Base-by-base conservation (phyloP, 306 rosid species). In the Prunus salicina region DNA sequence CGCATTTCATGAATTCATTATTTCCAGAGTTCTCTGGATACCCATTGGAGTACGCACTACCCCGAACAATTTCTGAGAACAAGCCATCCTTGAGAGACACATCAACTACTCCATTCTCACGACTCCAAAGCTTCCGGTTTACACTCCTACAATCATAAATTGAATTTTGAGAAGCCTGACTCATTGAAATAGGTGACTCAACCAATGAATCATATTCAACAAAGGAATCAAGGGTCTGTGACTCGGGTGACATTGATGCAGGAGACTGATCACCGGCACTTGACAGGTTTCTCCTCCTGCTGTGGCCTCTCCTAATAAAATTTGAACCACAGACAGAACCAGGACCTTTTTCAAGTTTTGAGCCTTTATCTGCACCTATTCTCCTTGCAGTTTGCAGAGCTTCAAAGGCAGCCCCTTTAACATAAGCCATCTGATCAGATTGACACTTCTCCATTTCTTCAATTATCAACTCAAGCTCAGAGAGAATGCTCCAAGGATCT, bases 21-120 rank as follows among this genome's bases (percentile, higher is more conserved):
- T 56, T 78, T 46, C 19, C 45, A n/a, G 84, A 84, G 71, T 78
- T 74, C 66, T 80, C 77, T 8, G 84, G 78, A 76, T 78, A 76
- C 25, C 79, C 32, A 38, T 80, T 87, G 10, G 84, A 80, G 67
- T 71, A 68, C 18, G 77, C 74, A 74, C 56, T 78, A 78, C 73
- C 87, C 51, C 24, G 64, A 79, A 77, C 79, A 64, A 68, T 70
- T 64, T 69, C 86, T 12, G 96, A 82, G 74, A 88, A 84, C 57
- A 93, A 75, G 51, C 98, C 96, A 81, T 93, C 98, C 82, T 89
- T 89, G 30, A 93, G 96, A 75, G 95, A 91, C 78, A 91, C 89
- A 73, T 93, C 91, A 68, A 89, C 90, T 43, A 90, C 94, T 67
- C 95, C 96, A 79, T 85, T 80, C 77, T 86, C 87, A 28, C 73